phyloP scores from a whole-genome alignment of 805 yeast species.

The Yarrowia porcina region DNA sequence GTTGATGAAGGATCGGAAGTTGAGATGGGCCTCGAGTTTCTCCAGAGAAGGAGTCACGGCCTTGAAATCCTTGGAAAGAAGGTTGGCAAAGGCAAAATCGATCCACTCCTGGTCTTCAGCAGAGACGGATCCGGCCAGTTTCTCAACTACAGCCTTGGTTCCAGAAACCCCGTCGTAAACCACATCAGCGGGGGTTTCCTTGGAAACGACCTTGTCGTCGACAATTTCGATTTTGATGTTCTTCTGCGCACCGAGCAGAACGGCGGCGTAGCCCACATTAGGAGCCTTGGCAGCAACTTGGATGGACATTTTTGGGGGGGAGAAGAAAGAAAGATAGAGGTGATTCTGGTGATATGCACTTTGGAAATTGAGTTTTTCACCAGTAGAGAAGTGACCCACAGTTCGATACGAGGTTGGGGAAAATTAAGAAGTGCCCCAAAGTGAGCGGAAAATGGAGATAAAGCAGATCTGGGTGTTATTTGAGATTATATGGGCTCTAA shows the following conservation, averaged over 20 bases:
- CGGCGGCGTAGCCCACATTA: conserved; percentile 69
- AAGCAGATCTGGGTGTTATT: no score
- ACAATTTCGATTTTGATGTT: conserved; percentile 53
- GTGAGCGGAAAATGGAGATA: no score
- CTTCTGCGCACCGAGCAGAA: conserved; percentile 74
- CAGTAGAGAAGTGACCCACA: not conserved
- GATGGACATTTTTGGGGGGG: conserved; percentile 36
- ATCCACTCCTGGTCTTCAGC: conserved; percentile 51
- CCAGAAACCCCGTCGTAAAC: conserved; percentile 16
- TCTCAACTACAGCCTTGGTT: conserved; percentile 6
- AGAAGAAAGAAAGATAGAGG: not conserved
- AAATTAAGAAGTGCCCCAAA: not conserved
- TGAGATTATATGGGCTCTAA: no score
- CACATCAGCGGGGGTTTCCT: conserved; percentile 31
- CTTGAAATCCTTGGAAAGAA: conserved; percentile 83
- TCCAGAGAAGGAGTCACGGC: conserved; percentile 74
- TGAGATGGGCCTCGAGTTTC: conserved; percentile 74
- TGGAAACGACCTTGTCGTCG: conserved; percentile 36
- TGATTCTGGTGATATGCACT: not conserved
- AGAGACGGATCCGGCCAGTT: conserved; percentile 39
- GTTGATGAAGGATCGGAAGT: conserved; percentile 73
- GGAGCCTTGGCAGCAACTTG: conserved; percentile 85
- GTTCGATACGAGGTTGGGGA: not conserved
- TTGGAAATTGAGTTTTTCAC: not conserved
- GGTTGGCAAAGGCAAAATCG: conserved; percentile 61